These are phyloP conservation scores for Paecilomyces sp. DNA, from an alignment of 2,329 filamentous ascomycete genomes.

Conservation along the genomic window DNA sequence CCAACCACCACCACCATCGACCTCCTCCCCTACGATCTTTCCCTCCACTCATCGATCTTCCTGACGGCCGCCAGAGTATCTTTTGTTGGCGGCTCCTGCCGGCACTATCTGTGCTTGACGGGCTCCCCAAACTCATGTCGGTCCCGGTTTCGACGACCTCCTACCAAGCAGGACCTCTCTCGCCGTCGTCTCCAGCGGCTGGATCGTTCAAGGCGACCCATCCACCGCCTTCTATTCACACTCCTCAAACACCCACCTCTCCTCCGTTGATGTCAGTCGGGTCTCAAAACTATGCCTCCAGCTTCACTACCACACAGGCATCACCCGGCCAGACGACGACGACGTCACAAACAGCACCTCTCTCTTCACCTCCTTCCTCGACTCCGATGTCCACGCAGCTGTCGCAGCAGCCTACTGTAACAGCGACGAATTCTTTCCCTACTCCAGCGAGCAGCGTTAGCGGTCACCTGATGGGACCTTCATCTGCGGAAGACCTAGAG, in stretches of 20 bases:
- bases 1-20: constrained; percentile 1
- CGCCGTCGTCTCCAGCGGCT: constrained; percentile 35
- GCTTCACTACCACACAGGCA: constrained; percentile 37
- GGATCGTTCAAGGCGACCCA: constrained; percentile 30
- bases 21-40: not conserved
- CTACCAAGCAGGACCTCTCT: constrained; percentile 32
- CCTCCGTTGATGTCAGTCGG: constrained; percentile 46
- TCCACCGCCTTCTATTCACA: constrained; percentile 20
- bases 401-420: constrained; percentile 34
- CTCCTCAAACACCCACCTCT: constrained; percentile 34
- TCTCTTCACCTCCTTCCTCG: constrained; percentile 35
- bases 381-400: constrained; percentile 36
- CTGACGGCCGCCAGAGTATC: not conserved
- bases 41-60: not conserved
- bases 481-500: constrained; percentile 27
- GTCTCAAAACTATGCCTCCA: constrained; percentile 42
- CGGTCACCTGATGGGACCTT: constrained; percentile 23
- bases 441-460: constrained; percentile 40
- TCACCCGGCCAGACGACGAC: constrained; percentile 38
- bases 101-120: not conserved
- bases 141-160: constrained; percentile 25
- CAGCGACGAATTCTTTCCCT: constrained; percentile 35
- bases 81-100: not conserved
- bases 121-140: constrained; percentile 25
- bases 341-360: constrained; percentile 31